These are phyloP conservation scores for Suhomyces yuchorum DNA, from an alignment of 1,139 yeast genomes.

Conservation along the genomic window DNA sequence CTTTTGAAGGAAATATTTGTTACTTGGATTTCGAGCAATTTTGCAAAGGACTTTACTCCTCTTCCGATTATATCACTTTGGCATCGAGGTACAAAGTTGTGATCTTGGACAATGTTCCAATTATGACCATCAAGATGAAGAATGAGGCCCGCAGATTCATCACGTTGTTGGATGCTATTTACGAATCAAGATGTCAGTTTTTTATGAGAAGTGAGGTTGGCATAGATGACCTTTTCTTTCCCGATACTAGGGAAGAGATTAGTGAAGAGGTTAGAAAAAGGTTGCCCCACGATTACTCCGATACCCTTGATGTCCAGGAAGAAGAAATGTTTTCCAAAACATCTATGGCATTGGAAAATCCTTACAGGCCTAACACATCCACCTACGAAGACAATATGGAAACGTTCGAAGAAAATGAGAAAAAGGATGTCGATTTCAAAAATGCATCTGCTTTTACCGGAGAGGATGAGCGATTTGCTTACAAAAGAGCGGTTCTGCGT, in stretches of 20 bases:
- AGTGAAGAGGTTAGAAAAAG: constrained; percentile 16
- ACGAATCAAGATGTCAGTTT: constrained; percentile 66
- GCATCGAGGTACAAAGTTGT: constrained; percentile 61
- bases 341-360: constrained; percentile 57
- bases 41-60: constrained; percentile 61
- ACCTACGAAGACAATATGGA: constrained; percentile 54
- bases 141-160: constrained; percentile 72
- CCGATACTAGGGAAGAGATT: constrained; percentile 36
- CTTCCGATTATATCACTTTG: constrained; percentile 70
- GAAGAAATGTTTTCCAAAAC: constrained; percentile 73
- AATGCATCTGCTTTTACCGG: constrained; percentile 66
- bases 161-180: constrained; percentile 65
- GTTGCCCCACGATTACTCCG: constrained; percentile 12
- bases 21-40: constrained; percentile 55
- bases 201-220: constrained; percentile 52
- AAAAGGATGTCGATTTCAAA: constrained; percentile 38
- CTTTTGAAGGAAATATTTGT: constrained; percentile 39
- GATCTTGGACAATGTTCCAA: constrained; percentile 63
- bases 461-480: constrained; percentile 77
- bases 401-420: constrained; percentile 33
- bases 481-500: constrained; percentile 69
- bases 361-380: constrained; percentile 70
- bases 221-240: constrained; percentile 60
- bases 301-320: constrained; percentile 52
- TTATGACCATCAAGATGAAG: constrained; percentile 57